Conservation (phyloP, 805 yeast genomes). For the Zygosaccharomyces gambellarensis region DNA sequence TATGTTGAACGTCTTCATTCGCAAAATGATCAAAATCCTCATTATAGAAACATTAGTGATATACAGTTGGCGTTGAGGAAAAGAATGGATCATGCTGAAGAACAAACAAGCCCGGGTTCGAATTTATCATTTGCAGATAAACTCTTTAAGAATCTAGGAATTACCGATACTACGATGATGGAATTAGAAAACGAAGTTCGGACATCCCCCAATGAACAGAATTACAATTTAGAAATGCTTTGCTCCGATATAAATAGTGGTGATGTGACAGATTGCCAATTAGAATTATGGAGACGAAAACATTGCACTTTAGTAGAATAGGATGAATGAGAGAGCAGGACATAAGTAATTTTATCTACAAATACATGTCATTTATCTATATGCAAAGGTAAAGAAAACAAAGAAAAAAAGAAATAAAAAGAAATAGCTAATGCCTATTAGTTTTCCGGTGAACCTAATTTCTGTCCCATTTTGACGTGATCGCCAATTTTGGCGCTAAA, state of each 20-base stretch:
- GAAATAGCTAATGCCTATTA: neutral
- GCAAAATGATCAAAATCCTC: neutral
- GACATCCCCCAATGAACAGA: neutral
- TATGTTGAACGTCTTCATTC: constrained; percentile 21
- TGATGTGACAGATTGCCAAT: constrained; percentile 22
- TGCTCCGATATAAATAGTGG: constrained; percentile 23
- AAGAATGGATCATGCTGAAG: constrained; percentile 9
- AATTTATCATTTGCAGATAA: constrained; percentile 3
- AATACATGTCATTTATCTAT: neutral
- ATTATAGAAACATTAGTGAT: constrained; percentile 9
- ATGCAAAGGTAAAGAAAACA: constrained; percentile 1
- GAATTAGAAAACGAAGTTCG: constrained; percentile 14
- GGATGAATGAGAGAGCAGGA: neutral
- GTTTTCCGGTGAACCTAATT: constrained; percentile 45
- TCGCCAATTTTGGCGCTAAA: constrained; percentile 71
- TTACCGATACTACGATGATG: constrained; percentile 16
- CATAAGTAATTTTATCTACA: neutral
- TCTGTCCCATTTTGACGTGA: constrained; percentile 78
- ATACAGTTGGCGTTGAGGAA: constrained; percentile 11
- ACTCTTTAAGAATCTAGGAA: constrained; percentile 6
- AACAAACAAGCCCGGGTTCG: neutral
- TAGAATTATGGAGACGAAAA: constrained; percentile 27
- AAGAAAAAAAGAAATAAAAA: neutral
- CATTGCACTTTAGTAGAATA: constrained; percentile 9
- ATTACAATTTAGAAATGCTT: constrained; percentile 21